Evolutionary conservation across 495 filamentous ascomycete genomes (phyloP).

Genomic region (Aspergillus ostianus): DNA sequence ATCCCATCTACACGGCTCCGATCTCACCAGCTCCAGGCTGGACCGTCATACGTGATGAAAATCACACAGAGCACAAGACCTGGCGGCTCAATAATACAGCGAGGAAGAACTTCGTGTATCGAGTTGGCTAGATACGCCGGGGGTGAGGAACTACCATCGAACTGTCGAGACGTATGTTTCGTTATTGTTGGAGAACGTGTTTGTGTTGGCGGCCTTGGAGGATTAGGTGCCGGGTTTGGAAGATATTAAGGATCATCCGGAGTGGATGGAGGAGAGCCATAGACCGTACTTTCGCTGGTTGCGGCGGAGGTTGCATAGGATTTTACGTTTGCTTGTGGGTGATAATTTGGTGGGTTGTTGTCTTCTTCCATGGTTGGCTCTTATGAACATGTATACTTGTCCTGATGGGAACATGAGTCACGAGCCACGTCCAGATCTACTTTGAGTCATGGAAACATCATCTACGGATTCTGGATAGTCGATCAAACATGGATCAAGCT

Average conservation of each 20-base stretch:
- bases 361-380: background rate
- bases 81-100: constrained; percentile 27
- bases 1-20: constrained; percentile 23
- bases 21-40: constrained; percentile 15
- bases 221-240: constrained; percentile 21
- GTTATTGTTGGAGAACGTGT: constrained; percentile 21
- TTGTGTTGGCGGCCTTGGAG: constrained; percentile 20
- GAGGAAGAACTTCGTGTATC: constrained; percentile 22
- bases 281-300: constrained; percentile 23
- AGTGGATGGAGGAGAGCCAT: constrained; percentile 20
- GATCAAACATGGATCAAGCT: no score
- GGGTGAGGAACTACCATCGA: constrained; percentile 28
- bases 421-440: no score
- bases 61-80: constrained; percentile 1
- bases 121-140: constrained; percentile 22
- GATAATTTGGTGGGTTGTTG: background rate
- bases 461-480: no score
- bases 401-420: background rate
- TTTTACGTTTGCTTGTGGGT: no score
- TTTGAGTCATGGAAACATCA: no score
- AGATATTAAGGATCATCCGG: constrained; percentile 15
- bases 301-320: constrained; percentile 9
- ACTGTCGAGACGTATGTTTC: constrained; percentile 25
- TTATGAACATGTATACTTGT: background rate
- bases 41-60: constrained; percentile 4